Percentiles rank a stretch among this genome's conserved stretches.
phyloP scores from a whole-genome alignment of 371 early-diverging fungal genomes.

The Lichtheimia corymbifera region DNA sequence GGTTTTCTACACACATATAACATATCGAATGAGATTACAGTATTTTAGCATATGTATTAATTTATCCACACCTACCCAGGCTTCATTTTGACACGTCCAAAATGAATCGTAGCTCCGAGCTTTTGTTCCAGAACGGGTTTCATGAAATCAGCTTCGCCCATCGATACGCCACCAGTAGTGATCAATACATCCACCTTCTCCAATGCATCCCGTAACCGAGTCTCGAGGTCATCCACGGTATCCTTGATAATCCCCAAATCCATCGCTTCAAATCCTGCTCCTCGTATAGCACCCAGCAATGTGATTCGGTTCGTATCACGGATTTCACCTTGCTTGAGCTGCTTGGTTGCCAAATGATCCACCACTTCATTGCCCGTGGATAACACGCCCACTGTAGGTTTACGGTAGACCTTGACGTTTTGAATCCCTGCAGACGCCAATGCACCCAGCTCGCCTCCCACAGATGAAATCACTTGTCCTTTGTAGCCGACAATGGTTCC shows the following conservation, averaged over 20 bases:
- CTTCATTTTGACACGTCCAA: conserved; percentile 92
- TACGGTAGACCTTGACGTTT: conserved; percentile 62
- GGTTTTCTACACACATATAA: conserved; percentile 68
- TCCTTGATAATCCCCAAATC: conserved; percentile 84
- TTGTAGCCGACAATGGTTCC: conserved; percentile 62
- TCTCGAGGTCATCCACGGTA: conserved; percentile 57
- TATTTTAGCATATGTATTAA: background rate
- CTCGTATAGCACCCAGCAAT: conserved; percentile 63
- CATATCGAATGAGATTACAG: background rate
- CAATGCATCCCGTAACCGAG: conserved; percentile 54
- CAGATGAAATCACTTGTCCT: conserved; percentile 62
- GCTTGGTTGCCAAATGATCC: conserved; percentile 48
- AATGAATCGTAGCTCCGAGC: conserved; percentile 75
- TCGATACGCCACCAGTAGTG: conserved; percentile 93
- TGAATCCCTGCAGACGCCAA: conserved; percentile 77
- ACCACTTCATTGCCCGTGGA: conserved; percentile 91
- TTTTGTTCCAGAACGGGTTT: conserved; percentile 82
- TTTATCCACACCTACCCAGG: conserved; percentile 64
- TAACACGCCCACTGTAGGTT: conserved; percentile 79
- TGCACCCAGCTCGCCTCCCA: conserved; percentile 83
- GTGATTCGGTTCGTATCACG: conserved; percentile 88
- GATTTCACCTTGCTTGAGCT: conserved; percentile 65
- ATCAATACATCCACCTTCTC: conserved; percentile 75
- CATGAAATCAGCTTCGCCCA: conserved; percentile 93
- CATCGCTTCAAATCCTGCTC: conserved; percentile 64